Base-by-base conservation (phyloP, 2,329 filamentous ascomycete genomes). In the Diplocarpon rosae region DNA sequence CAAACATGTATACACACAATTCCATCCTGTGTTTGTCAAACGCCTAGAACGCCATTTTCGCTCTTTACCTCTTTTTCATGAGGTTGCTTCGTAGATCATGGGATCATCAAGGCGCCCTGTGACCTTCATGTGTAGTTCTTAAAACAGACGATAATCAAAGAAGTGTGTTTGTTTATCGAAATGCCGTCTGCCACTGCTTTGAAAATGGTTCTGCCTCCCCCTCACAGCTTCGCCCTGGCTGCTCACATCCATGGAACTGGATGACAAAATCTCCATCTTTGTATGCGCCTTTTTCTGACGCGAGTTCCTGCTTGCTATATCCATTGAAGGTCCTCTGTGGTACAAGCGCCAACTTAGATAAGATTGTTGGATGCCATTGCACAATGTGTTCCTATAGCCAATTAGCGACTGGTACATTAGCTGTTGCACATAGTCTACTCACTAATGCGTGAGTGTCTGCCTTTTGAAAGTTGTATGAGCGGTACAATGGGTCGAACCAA, bases 341-440 rank as follows among this genome's bases (percentile, higher is more conserved):
- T n/a, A 98, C 72, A 16, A 98, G 71, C 1, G 85, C 89, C 50
- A 96, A 69, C 61, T 88, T 92, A 31, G 90, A 87, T 10, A 98
- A 75, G 36, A 98, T 83, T 0, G 92, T 98, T 24, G 90, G 88
- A 62, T 98, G 92, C 93, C 92, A 98, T 70, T 95, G 90, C 29
- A 86, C 78, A 54, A 90, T 83, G 61, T 92, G 85, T 65, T 90
- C 85, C 84, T 89, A 24, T 37, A 34, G 35, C n/a, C 13, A 31
- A 35, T 47, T 12, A 57, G 37, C 16, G 15, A 8, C 30, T 36
- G 3, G 27, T 6, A 39, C 27, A 20, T 9, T 33, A 17, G n/a
- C 20, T 24, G 7, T 24, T 24, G 20, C 7, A 11, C 40, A 17
- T 31, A 38, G 29, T 14, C 30, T 14, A 63, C 79, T 61, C 70